Evolutionary conservation across 169 alveolate genomes (phyloP).

Genomic region (Plasmodium yoelii): DNA sequence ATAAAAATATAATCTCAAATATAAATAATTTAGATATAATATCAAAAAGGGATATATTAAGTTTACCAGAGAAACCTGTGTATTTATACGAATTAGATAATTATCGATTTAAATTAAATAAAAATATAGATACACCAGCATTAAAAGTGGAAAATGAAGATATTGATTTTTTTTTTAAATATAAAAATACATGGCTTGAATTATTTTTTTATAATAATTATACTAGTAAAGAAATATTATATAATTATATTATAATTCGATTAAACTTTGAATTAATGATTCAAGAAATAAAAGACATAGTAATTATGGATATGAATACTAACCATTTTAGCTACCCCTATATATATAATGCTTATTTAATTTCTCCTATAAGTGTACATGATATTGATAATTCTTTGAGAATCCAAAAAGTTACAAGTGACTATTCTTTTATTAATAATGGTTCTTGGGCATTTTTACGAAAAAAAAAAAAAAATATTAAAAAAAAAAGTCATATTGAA

Average conservation of each 20-base stretch:
- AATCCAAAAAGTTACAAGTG: slow-evolving; percentile 70
- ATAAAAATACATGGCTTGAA: slow-evolving; percentile 73
- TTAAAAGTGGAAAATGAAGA: slow-evolving; percentile 33
- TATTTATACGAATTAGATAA: slow-evolving; percentile 38
- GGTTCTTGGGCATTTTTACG: slow-evolving; percentile 63
- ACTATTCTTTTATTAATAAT: slow-evolving; percentile 36
- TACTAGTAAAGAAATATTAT: slow-evolving; percentile 17
- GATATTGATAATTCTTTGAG: slow-evolving; percentile 37
- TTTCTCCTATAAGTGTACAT: slow-evolving; percentile 45
- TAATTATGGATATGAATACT: slow-evolving; percentile 43
- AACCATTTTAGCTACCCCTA: slow-evolving; percentile 52
- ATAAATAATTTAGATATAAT: slow-evolving; percentile 4
- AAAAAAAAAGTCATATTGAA: background rate
- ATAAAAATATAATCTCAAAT: slow-evolving; percentile 33
- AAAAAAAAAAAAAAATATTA: background rate
- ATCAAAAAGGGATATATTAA: slow-evolving; percentile 32
- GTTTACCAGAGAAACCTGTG: slow-evolving; percentile 38
- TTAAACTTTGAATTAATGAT: slow-evolving; percentile 60
- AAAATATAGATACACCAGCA: slow-evolving; percentile 21
- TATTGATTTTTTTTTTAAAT: slow-evolving; percentile 35
- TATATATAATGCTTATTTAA: slow-evolving; percentile 63
- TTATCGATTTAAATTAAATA: slow-evolving; percentile 12
- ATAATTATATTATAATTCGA: slow-evolving; percentile 32
- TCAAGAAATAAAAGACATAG: slow-evolving; percentile 50
- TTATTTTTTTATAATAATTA: slow-evolving; percentile 46